phyloP scores from a whole-genome alignment of 768 basidiomycete species.

The Boletus sensibilis region DNA sequence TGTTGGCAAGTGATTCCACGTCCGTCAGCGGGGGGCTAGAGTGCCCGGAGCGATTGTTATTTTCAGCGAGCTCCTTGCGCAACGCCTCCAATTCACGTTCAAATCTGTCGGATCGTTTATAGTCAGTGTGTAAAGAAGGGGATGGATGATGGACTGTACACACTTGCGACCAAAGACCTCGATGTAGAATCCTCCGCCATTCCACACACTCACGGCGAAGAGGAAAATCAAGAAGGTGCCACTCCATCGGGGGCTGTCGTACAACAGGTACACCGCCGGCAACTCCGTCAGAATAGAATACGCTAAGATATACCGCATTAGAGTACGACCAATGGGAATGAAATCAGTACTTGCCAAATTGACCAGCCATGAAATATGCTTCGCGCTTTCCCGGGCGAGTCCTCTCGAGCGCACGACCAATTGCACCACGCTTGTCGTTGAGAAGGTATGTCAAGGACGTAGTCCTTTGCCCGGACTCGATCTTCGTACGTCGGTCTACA shows the following conservation, averaged over 20 bases:
- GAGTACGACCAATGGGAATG: neutral
- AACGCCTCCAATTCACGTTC: slow-evolving; percentile 89
- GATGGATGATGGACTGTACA: slow-evolving; percentile 33
- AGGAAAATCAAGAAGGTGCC: slow-evolving; percentile 74
- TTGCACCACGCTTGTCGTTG: slow-evolving; percentile 82
- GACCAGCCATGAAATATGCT: slow-evolving; percentile 78
- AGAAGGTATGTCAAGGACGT: slow-evolving; percentile 89
- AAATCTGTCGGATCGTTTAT: slow-evolving; percentile 52
- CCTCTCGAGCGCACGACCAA: slow-evolving; percentile 67
- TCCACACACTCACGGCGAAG: slow-evolving; percentile 90
- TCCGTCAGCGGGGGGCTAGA: slow-evolving; percentile 54
- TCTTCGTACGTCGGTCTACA: slow-evolving; percentile 84
- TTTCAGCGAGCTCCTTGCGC: slow-evolving; percentile 85
- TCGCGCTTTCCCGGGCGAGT: slow-evolving; percentile 64
- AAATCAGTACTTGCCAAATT: slow-evolving; percentile 56
- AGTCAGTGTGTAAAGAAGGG: slow-evolving; percentile 2
- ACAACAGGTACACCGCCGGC: slow-evolving; percentile 80
- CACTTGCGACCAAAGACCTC: slow-evolving; percentile 97
- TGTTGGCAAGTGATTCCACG: slow-evolving; percentile 38
- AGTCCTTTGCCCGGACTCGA: slow-evolving; percentile 86
- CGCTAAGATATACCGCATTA: slow-evolving; percentile 41
- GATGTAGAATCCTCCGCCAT: slow-evolving; percentile 93
- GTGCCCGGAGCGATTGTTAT: slow-evolving; percentile 49
- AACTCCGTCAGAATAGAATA: slow-evolving; percentile 86
- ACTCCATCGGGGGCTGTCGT: slow-evolving; percentile 78